phyloP scores from a whole-genome alignment of 805 yeast genomes.

The Hanseniaspora jakobsenii region DNA sequence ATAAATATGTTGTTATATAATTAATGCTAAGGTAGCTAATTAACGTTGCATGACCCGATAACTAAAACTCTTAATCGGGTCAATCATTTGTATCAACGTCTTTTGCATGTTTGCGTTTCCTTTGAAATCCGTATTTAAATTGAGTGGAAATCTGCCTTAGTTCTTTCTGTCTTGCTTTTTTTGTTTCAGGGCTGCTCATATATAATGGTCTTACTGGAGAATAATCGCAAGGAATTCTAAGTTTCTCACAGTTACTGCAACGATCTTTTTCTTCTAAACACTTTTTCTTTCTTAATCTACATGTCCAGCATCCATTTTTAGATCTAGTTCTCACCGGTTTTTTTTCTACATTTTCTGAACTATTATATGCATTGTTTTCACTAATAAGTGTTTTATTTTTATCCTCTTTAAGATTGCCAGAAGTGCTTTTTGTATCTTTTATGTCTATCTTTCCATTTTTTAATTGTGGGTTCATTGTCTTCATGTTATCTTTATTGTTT shows the following conservation, averaged over 20 bases:
- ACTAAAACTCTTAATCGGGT: neutral
- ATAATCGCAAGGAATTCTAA: conserved; percentile 50
- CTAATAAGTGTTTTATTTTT: too few species aligned
- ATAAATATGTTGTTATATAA: too few species aligned
- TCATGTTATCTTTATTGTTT: too few species aligned
- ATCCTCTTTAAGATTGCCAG: too few species aligned
- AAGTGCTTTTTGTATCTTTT: too few species aligned
- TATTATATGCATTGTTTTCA: too few species aligned
- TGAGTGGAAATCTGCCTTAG: conserved; percentile 36
- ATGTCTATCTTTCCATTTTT: too few species aligned
- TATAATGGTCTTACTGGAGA: conserved; percentile 40
- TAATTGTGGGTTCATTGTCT: too few species aligned
- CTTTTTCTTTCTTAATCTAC: conserved; percentile 58
- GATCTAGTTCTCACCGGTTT: conserved; percentile 30
- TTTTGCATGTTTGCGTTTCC: conserved; percentile 17
- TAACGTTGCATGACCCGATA: too few species aligned
- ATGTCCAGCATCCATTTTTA: conserved; percentile 66
- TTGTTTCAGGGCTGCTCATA: conserved; percentile 35
- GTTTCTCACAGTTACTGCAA: conserved; percentile 46
- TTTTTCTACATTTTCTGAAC: too few species aligned
- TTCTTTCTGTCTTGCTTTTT: conserved; percentile 39
- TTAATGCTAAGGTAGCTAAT: too few species aligned
- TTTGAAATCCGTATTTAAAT: conserved; percentile 31
- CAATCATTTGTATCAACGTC: neutral
- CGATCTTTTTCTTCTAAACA: conserved; percentile 55